These are phyloP conservation scores for Porcisia deanei DNA, from an alignment of 208 protist species.

Conservation along the genomic window DNA sequence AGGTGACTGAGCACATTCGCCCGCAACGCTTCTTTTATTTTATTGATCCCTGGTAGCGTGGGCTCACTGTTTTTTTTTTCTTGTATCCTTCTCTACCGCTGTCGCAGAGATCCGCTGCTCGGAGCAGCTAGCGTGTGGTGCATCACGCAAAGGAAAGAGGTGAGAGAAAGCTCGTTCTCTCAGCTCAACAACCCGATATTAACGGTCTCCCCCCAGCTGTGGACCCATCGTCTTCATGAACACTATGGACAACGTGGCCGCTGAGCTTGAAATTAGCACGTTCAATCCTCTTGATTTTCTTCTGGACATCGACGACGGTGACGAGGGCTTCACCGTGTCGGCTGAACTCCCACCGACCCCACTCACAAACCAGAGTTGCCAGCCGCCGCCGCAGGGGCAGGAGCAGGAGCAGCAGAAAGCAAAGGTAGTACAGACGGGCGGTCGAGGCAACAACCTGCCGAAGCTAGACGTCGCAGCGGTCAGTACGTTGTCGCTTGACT, in stretches of 20 bases:
- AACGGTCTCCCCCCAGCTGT: background rate
- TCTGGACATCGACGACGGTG: slow-evolving; percentile 28
- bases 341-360: background rate
- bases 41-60: background rate
- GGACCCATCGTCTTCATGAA: slow-evolving; percentile 12
- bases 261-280: slow-evolving; percentile 18
- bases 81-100: background rate
- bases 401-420: background rate
- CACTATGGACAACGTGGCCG: slow-evolving; percentile 15
- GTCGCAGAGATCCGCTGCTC: too few species aligned
- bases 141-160: background rate
- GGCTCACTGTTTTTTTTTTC: slow-evolving; percentile 1
- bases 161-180: background rate
- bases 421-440: background rate
- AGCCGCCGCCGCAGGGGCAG: background rate
- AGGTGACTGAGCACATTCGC: too few species aligned
- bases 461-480: slow-evolving; percentile 29
- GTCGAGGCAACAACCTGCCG: slow-evolving; percentile 5
- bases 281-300: slow-evolving; percentile 27
- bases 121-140: background rate
- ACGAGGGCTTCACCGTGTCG: slow-evolving; percentile 24
- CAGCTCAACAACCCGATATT: background rate
- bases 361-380: background rate
- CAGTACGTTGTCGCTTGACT: slow-evolving; percentile 1
- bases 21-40: background rate